Evolutionary conservation across 2,329 filamentous ascomycete species (phyloP).

Genomic region (Penicillium thymicola): DNA sequence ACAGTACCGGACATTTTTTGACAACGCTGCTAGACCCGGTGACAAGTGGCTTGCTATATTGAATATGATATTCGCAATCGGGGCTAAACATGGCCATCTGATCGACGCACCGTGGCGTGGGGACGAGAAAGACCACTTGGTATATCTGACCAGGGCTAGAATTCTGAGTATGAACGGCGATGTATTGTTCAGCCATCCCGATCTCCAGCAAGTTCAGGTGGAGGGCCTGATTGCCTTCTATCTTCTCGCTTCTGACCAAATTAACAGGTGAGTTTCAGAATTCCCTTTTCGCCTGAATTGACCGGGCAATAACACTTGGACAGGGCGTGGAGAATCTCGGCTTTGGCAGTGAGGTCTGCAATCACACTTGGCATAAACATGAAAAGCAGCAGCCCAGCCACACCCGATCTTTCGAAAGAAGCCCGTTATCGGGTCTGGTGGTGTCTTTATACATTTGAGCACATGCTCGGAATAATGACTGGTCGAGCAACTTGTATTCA

Average conservation of each 20-base stretch:
- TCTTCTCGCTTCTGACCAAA: slow-evolving; percentile 41
- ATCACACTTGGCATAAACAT: slow-evolving; percentile 46
- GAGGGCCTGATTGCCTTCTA: slow-evolving; percentile 45
- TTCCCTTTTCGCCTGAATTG: background rate
- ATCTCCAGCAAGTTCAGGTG: slow-evolving; percentile 47
- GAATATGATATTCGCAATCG: slow-evolving; percentile 48
- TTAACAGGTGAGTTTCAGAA: slow-evolving; percentile 39
- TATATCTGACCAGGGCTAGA: slow-evolving; percentile 45
- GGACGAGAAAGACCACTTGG: slow-evolving; percentile 42
- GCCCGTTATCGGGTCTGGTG: slow-evolving; percentile 48
- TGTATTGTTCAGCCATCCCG: slow-evolving; percentile 43
- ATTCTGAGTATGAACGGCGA: slow-evolving; percentile 44
- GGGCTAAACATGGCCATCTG: slow-evolving; percentile 43
- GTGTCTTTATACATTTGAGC: slow-evolving; percentile 45
- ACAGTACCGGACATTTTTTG: slow-evolving; percentile 42
- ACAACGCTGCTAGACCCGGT: slow-evolving; percentile 33
- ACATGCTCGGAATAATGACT: slow-evolving; percentile 46
- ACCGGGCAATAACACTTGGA: background rate
- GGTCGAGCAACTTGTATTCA: slow-evolving; percentile 44
- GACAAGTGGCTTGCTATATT: slow-evolving; percentile 46
- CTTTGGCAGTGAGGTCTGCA: slow-evolving; percentile 43
- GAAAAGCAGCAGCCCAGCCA: slow-evolving; percentile 39
- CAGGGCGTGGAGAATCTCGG: slow-evolving; percentile 44
- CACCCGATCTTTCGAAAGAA: slow-evolving; percentile 42
- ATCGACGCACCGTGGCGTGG: slow-evolving; percentile 43